phyloP scores from a whole-genome alignment of 169 alveolate species.

The Cystoisospora suis region DNA sequence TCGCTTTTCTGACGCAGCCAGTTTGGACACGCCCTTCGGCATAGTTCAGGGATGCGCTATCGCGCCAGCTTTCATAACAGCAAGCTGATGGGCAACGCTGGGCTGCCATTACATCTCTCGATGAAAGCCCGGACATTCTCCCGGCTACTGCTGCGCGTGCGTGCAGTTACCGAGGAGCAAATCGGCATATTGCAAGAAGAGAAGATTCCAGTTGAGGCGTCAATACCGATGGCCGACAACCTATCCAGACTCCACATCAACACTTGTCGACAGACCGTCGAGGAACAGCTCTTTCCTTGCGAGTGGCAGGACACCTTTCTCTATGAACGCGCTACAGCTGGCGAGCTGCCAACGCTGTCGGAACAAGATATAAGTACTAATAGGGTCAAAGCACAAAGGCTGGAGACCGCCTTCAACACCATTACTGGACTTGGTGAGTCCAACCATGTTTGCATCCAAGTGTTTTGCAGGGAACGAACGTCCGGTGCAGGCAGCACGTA shows the following conservation, averaged over 20 bases:
- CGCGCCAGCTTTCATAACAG: too few relatives aligned
- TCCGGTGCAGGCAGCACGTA: too few relatives aligned
- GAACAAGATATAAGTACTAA: not conserved
- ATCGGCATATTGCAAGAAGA: not conserved
- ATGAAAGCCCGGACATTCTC: too few relatives aligned
- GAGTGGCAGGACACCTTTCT: not conserved
- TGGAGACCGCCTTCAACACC: conserved; percentile 20
- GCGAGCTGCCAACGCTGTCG: too few relatives aligned
- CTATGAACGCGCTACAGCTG: not conserved
- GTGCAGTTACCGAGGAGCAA: not conserved
- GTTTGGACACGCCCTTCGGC: too few relatives aligned
- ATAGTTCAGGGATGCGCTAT: too few relatives aligned
- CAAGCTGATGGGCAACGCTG: too few relatives aligned
- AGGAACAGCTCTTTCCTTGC: not conserved
- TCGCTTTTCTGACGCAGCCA: too few relatives aligned
- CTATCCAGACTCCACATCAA: not conserved
- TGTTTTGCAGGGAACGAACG: too few relatives aligned
- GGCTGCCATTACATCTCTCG: too few relatives aligned
- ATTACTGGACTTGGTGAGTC: conserved; percentile 28
- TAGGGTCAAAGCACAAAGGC: not conserved
- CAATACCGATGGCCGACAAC: not conserved
- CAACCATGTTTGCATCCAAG: too few relatives aligned
- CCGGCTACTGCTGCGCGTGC: not conserved
- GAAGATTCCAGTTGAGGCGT: not conserved
- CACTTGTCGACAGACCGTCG: not conserved